phyloP scores from a whole-genome alignment of 2,329 filamentous ascomycete genomes.

The Zymoseptoria pseudotritici region DNA sequence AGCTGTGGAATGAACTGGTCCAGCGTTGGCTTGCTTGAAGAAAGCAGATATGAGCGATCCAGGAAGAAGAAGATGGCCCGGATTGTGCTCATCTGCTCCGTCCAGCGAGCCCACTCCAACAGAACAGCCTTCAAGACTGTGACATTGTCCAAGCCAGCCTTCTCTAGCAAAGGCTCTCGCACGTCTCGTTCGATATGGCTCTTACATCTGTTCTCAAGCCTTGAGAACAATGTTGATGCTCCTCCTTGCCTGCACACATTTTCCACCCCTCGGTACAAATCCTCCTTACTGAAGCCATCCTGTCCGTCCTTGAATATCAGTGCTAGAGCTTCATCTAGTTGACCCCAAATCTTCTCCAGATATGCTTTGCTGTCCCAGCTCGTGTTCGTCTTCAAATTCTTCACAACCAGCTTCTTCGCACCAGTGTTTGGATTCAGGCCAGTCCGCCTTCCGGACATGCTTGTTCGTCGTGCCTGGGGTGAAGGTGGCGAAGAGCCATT shows the following conservation, averaged over 20 bases:
- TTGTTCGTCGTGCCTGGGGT: constrained; percentile 17
- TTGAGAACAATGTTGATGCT: constrained; percentile 59
- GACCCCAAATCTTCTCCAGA: constrained; percentile 65
- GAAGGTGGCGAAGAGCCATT: constrained; percentile 28
- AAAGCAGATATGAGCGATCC: constrained; percentile 79
- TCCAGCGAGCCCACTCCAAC: constrained; percentile 69
- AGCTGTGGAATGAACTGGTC: constrained; percentile 72
- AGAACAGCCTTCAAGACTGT: constrained; percentile 56
- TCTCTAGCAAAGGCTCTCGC: constrained; percentile 51
- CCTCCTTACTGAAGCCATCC: constrained; percentile 64
- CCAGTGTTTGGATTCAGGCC: constrained; percentile 66
- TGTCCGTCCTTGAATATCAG: constrained; percentile 62
- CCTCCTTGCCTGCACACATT: constrained; percentile 77
- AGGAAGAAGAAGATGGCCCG: constrained; percentile 90
- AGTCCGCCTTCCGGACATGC: constrained; percentile 18
- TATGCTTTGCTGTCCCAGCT: constrained; percentile 65
- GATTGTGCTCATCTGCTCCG: constrained; percentile 67
- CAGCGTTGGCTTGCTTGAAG: constrained; percentile 64
- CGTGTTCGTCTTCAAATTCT: constrained; percentile 69
- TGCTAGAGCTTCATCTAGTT: constrained; percentile 65
- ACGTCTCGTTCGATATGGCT: constrained; percentile 53
- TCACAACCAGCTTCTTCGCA: constrained; percentile 82
- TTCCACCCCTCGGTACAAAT: constrained; percentile 84
- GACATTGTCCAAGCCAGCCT: constrained; percentile 51
- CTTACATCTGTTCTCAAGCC: constrained; percentile 60